Percentiles rank a stretch among this genome's conserved stretches.
phyloP scores from a whole-genome alignment of 306 rosid species.

The Quercus glauca region DNA sequence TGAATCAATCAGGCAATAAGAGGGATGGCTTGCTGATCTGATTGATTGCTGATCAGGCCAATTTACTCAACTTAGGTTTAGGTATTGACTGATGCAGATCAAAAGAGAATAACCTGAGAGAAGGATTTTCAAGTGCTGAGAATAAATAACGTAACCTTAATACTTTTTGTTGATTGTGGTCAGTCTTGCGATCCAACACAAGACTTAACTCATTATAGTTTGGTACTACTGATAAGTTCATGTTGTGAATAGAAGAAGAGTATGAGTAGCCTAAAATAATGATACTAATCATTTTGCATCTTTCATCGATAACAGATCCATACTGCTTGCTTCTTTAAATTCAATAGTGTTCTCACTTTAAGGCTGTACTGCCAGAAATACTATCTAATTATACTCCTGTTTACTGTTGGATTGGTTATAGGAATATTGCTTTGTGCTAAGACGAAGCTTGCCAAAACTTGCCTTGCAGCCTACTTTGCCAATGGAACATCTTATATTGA shows the following conservation, averaged over 20 bases:
- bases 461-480: slow-evolving; percentile 82
- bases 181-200: background rate
- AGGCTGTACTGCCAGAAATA: background rate
- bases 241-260: background rate
- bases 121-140: background rate
- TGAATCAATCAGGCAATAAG: slow-evolving; percentile 1
- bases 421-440: slow-evolving; percentile 91
- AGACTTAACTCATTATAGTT: background rate
- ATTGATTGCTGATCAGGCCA: background rate
- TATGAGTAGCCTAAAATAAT: background rate
- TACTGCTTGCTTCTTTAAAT: slow-evolving; percentile 1
- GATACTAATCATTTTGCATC: background rate
- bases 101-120: background rate
- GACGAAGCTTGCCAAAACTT: slow-evolving; percentile 67
- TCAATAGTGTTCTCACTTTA: background rate
- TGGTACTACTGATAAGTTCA: background rate
- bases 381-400: slow-evolving; percentile 18
- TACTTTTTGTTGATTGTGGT: background rate
- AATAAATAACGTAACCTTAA: background rate
- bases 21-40: slow-evolving; percentile 10
- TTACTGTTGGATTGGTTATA: slow-evolving; percentile 24
- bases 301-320: background rate
- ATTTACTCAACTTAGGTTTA: background rate
- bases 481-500: slow-evolving; percentile 66
- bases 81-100: background rate